Evolutionary conservation across 768 basidiomycete species (phyloP), one percentile per base, ranked within the genome.

Genomic region (Sistotremastrum suecicum): DNA sequence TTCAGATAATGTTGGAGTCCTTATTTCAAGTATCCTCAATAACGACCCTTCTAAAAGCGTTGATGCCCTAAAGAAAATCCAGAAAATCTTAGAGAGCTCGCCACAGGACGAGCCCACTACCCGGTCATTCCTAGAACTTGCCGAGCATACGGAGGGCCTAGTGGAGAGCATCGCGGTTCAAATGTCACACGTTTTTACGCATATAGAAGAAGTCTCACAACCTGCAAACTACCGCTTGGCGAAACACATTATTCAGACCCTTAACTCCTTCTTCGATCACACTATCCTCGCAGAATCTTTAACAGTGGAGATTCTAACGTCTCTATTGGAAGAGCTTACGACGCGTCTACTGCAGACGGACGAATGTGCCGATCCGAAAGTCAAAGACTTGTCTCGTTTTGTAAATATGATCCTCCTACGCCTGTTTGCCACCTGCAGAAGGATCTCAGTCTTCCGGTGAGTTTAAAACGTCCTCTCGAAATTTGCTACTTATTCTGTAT

Each of bases 331-430:
- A 56, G 91, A 97, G 63, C 65, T 99, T 53, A 94, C 94, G 0
- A 62, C 88, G 35, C 80, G 94, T 5, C 72, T 99, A 20, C 72
- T 99, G 12, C 87, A 95, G 60, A 97, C 94, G 31, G 94, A 98
- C 57, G 87, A 91, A 54, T 88, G 79, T 52, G 63, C 71, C 10
- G 74, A 84, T 41, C 78, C 76, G 59, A 83, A 89, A 57, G 78
- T 95, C 37, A 89, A 91, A 58, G 95, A 98, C 58, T 58, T 98
- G 48, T 91, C 90, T 4, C 78, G 87, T 42, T 98, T 95, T 62
- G 92, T 99, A 65, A 99, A 99, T 62, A 92, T 97, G 87, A 91
- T 98, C 48, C 83, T 98, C 50, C 68, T 99, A 47, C 82, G 92
- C 33, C 61, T 95, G 45, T 94, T 99, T 65, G 84, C 89, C 34